Conservation (phyloP, 768 basidiomycete species). For the Lenzites betulinus region DNA sequence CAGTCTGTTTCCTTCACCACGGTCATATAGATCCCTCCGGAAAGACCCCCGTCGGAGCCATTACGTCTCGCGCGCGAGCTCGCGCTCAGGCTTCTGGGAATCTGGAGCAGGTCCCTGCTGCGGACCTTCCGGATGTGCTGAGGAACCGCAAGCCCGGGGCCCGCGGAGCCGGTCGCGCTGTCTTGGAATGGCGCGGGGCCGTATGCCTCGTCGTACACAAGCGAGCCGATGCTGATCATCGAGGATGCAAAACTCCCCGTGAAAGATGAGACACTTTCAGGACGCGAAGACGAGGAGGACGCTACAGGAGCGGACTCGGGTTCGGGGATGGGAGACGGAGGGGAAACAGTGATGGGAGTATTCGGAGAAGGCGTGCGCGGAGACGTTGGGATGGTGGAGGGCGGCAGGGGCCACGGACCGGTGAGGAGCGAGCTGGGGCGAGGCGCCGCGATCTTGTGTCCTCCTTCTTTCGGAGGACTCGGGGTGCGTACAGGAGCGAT, state of each 20-base stretch:
- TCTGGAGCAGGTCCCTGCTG: conserved; percentile 21
- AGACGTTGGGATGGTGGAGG: conserved; percentile 28
- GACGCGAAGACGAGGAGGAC: conserved; percentile 13
- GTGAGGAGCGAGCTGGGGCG: conserved; percentile 25
- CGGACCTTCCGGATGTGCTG: conserved; percentile 20
- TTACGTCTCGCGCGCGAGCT: conserved; percentile 15
- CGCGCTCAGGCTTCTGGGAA: conserved; percentile 17
- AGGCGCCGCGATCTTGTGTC: background rate
- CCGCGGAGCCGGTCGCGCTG: conserved; percentile 15
- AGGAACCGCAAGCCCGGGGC: conserved; percentile 16
- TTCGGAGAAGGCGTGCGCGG: conserved; percentile 21
- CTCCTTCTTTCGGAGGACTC: conserved; percentile 1
- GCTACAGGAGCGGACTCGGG: background rate
- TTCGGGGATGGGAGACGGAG: conserved; percentile 15
- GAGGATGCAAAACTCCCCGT: conserved; percentile 25
- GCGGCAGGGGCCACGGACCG: conserved; percentile 31
- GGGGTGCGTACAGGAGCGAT: background rate
- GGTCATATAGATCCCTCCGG: conserved; percentile 32
- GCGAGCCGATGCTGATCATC: conserved; percentile 25
- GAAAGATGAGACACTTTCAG: conserved; percentile 22
- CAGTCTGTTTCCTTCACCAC: conserved; percentile 32
- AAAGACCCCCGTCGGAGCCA: conserved; percentile 15
- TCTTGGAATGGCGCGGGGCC: conserved; percentile 29
- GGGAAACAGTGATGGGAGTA: conserved; percentile 15
- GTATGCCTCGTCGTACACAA: conserved; percentile 22